phyloP scores from a whole-genome alignment of 805 yeast species.

The Wickerhamomyces silvicola region DNA sequence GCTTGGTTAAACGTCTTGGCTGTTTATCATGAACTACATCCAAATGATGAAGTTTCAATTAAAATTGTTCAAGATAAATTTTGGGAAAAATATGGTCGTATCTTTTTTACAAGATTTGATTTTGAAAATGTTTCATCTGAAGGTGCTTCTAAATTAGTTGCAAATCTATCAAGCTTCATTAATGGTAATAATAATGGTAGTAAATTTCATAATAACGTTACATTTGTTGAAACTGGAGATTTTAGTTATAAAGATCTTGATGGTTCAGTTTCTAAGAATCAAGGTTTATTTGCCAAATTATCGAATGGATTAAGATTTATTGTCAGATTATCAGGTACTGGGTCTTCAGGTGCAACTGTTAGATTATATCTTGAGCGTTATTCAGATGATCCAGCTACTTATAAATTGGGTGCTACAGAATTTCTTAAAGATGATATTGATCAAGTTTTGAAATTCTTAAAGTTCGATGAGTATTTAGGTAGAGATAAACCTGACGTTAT shows the following conservation, averaged over 20 bases:
- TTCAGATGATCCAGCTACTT: slow-evolving; percentile 49
- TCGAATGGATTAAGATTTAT: slow-evolving; percentile 79
- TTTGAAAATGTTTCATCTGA: slow-evolving; percentile 76
- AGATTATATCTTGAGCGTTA: slow-evolving; percentile 87
- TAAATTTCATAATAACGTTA: slow-evolving; percentile 39
- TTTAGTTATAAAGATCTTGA: slow-evolving; percentile 91
- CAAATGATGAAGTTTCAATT: slow-evolving; percentile 56
- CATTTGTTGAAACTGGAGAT: slow-evolving; percentile 73
- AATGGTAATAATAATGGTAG: slow-evolving; percentile 40
- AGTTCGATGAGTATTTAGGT: slow-evolving; percentile 68
- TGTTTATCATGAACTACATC: slow-evolving; percentile 59
- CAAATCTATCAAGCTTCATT: slow-evolving; percentile 38
- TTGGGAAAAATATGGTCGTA: slow-evolving; percentile 91
- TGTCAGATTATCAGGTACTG: slow-evolving; percentile 92
- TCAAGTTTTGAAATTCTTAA: slow-evolving; percentile 59
- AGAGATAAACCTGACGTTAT: slow-evolving; percentile 84
- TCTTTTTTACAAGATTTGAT: slow-evolving; percentile 95
- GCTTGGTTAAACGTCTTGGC: slow-evolving; percentile 97
- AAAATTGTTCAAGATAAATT: slow-evolving; percentile 74
- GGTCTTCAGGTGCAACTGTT: slow-evolving; percentile 96
- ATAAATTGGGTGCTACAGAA: slow-evolving; percentile 51
- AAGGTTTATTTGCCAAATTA: slow-evolving; percentile 82
- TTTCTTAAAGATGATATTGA: slow-evolving; percentile 59
- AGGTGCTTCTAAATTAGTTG: slow-evolving; percentile 67
- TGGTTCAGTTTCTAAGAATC: slow-evolving; percentile 81